These are phyloP conservation scores for Aspergillus candidus DNA, from an alignment of 2,329 filamentous ascomycete genomes.

Conservation along the genomic window DNA sequence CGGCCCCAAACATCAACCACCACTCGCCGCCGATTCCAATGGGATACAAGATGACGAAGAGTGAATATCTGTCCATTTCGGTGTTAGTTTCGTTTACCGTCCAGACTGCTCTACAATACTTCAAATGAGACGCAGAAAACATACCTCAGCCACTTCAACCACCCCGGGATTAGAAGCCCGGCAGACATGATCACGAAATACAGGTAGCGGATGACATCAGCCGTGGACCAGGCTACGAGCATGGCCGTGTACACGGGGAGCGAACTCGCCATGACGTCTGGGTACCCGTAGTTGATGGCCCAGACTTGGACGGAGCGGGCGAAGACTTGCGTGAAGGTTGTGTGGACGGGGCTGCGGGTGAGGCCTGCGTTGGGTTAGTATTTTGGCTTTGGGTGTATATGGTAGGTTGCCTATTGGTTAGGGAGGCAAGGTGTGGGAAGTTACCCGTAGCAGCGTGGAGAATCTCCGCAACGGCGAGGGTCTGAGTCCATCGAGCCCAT, in stretches of 20 bases:
- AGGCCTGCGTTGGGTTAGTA: conserved; percentile 15
- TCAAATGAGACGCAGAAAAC: neutral
- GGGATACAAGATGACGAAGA: conserved; percentile 25
- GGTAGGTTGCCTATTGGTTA: neutral
- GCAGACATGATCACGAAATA: conserved; percentile 22
- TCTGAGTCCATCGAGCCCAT: conserved; percentile 22
- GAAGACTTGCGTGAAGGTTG: conserved; percentile 27
- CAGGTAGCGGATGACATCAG: conserved; percentile 21
- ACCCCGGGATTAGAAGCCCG: conserved; percentile 8
- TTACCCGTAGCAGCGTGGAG: conserved; percentile 22
- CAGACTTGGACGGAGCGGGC: conserved; percentile 28
- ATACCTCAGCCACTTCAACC: conserved; percentile 22
- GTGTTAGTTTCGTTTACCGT: neutral
- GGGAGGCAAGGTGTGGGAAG: neutral
- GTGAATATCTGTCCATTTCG: conserved; percentile 18
- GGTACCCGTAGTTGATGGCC: conserved; percentile 24
- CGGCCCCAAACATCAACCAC: conserved; percentile 25
- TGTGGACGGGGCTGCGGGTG: conserved; percentile 23
- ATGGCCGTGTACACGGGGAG: conserved; percentile 17
- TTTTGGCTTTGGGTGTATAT: neutral
- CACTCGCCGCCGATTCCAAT: conserved; percentile 25
- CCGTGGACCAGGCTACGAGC: conserved; percentile 24
- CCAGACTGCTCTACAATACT: neutral
- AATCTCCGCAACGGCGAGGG: conserved; percentile 21
- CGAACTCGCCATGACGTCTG: conserved; percentile 13